A percentile compares a stretch with the other conserved stretches of the same genome.
Evolutionary conservation across 148 eudicot species (phyloP).

Genomic region (Fagopyrum homotropicum): DNA sequence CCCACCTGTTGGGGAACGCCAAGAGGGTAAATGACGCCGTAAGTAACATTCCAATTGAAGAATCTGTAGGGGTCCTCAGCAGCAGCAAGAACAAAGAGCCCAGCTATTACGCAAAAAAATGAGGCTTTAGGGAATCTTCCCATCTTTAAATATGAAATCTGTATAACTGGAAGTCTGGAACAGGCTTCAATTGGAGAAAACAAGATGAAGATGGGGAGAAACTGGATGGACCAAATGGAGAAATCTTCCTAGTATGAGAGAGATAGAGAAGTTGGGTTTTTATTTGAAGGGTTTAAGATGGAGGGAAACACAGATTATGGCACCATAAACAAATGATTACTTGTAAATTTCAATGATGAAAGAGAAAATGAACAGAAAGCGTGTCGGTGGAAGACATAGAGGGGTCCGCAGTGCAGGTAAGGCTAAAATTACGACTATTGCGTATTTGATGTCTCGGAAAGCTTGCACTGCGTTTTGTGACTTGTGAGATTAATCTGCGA

Average conservation of each 20-base stretch:
- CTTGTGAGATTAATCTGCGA: neutral
- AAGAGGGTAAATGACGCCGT: conserved; percentile 11
- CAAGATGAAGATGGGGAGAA: neutral
- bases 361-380: neutral
- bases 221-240: conserved; percentile 4
- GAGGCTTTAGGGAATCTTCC: neutral
- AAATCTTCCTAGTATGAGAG: neutral
- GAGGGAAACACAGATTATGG: conserved; percentile 7
- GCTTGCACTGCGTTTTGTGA: neutral
- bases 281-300: conserved; percentile 2
- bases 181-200: conserved; percentile 18
- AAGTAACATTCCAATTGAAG: conserved; percentile 13
- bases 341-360: neutral
- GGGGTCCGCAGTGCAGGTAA: neutral
- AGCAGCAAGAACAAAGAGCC: conserved; percentile 3
- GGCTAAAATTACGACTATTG: neutral
- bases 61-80: conserved; percentile 15
- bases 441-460: neutral
- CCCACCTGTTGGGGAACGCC: conserved; percentile 13
- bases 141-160: neutral
- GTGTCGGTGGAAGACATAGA: neutral
- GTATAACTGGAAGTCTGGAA: neutral
- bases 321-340: neutral
- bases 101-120: neutral
- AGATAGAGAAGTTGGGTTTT: neutral